Base-by-base conservation (phyloP, 1,284 basidiomycete species). In the Cystobasidium sp. region DNA sequence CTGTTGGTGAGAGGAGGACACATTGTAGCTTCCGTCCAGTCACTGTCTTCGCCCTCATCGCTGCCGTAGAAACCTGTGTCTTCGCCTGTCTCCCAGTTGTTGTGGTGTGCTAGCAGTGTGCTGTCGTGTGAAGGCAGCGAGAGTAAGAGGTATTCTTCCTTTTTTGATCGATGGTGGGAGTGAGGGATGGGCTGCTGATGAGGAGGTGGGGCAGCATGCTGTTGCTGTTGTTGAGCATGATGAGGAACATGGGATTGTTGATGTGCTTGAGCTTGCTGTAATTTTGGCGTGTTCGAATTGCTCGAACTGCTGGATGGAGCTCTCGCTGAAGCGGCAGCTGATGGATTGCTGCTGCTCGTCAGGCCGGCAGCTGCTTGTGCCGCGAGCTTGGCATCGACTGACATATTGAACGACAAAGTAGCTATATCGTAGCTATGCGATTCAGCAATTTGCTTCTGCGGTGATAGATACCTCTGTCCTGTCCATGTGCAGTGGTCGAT, bases 1-100 rank as follows among this genome's bases (percentile, higher is more conserved):
- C 79, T 73, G 75, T 80, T 80, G 12, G 78, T 77, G 14, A 77
- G 63, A 49, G 41, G 62, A n/a, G 62, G 70, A 37, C 51, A 56
- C 51, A 37, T 65, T n/a, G 62, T 51, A 16, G 20, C 51, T n/a
- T 59, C 41, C 3, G 43, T 53, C 37, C 41, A 58, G 52, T 73
- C 63, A 22, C 56, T 55, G 20, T 70, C 68, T 22, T 65, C 62
- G 22, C 47, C 63, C 43, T 59, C 56, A 24, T 53, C 62, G 12
- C 63, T 56, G 20, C 52, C 63, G 43, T 66, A 51, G 24, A 44
- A 51, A 37, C 51, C 44, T 24, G 51, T 53, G 20, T 73, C 63
- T 9, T 62, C 70, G 16, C 43, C 47, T 20, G 51, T 55, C 24
- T 73, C 62, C 70, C 70, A 73, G 10, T 43, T n/a, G 10, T 51